Conservation (phyloP, 2,329 filamentous ascomycete species). For the Talaromyces albobiverticillius region DNA sequence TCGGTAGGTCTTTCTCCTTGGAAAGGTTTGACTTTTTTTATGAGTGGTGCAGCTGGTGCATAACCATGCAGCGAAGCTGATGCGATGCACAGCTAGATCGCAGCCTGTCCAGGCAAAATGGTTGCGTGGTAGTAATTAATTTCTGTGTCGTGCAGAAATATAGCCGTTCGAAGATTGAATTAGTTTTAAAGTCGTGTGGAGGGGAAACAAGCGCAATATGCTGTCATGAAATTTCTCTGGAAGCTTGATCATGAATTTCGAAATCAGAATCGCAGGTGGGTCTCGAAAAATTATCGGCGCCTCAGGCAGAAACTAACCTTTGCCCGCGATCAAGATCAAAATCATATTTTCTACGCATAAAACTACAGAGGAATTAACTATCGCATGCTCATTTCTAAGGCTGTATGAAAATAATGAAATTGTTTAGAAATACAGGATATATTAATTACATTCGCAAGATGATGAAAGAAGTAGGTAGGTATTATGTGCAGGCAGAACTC, state of each 20-base stretch:
- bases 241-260: neutral
- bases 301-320: slow-evolving; percentile 1
- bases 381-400: too few relatives aligned
- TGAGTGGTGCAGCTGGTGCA: neutral
- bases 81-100: neutral
- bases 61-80: neutral
- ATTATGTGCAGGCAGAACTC: slow-evolving; percentile 15
- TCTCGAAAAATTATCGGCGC: neutral
- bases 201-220: too few relatives aligned
- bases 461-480: neutral
- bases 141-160: neutral
- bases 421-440: too few relatives aligned
- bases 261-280: neutral
- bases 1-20: neutral
- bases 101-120: too few relatives aligned
- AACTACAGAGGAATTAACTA: too few relatives aligned
- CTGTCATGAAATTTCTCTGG: neutral
- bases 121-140: neutral
- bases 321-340: too few relatives aligned
- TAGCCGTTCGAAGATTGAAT: neutral
- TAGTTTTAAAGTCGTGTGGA: neutral
- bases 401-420: too few relatives aligned
- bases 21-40: too few relatives aligned
- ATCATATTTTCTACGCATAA: too few relatives aligned
- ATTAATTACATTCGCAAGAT: too few relatives aligned